Evolutionary conservation across 2,329 filamentous ascomycete genomes (phyloP).

Genomic region (Diaporthe aspalathi): DNA sequence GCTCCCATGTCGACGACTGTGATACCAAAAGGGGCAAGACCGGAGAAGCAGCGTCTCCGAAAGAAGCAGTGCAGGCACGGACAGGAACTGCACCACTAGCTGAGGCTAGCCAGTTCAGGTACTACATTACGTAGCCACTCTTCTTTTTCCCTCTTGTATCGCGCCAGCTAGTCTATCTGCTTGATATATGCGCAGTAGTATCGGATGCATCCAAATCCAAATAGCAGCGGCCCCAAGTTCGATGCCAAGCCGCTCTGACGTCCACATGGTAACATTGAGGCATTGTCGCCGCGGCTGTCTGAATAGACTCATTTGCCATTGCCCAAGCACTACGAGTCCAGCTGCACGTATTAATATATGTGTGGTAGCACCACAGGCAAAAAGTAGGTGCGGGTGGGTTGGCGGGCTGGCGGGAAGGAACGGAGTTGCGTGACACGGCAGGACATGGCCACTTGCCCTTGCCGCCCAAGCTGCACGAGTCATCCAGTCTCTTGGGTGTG

Average conservation of each 20-base stretch:
- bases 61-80: not conserved
- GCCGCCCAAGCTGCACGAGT: constrained; percentile 19
- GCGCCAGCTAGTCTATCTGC: not conserved
- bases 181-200: too few species aligned
- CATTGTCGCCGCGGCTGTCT: constrained; percentile 8
- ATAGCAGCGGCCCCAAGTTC: too few species aligned
- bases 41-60: not conserved
- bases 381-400: not conserved
- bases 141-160: too few species aligned
- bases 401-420: not conserved
- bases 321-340: too few species aligned
- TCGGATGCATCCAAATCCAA: not conserved
- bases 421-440: constrained; percentile 20
- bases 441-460: not conserved
- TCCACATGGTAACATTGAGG: constrained; percentile 6
- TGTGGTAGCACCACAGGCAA: not conserved
- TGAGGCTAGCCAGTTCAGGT: not conserved
- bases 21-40: not conserved
- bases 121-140: constrained; percentile 13
- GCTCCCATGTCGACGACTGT: not conserved
- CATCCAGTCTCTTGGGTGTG: constrained; percentile 12
- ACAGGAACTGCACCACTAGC: not conserved
- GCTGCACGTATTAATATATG: too few species aligned
- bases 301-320: not conserved
- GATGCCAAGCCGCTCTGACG: constrained; percentile 12